Conservation (phyloP, 1,284 basidiomycete genomes). For the Ganoderma meredithae region DNA sequence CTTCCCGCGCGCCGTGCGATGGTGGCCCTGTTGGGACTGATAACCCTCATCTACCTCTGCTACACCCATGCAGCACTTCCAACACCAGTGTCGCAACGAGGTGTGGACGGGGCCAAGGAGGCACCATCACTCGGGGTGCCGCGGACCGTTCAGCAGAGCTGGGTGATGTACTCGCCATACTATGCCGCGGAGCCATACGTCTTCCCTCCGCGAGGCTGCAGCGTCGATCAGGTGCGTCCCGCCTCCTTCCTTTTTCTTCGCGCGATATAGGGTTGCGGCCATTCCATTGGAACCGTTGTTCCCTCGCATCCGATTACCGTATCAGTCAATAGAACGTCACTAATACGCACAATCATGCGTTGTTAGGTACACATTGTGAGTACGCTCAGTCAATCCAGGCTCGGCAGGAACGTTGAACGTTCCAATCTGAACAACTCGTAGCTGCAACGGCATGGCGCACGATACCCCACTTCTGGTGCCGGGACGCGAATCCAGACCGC, state of each 20-base stretch:
- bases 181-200: conserved; percentile 56
- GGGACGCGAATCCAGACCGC: conserved; percentile 55
- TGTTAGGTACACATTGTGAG: conserved; percentile 13
- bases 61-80: conserved; percentile 21
- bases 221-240: conserved; percentile 59
- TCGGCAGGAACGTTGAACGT: neutral
- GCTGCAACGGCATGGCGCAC: conserved; percentile 88
- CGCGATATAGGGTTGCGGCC: neutral
- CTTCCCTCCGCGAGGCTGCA: conserved; percentile 55
- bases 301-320: neutral
- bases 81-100: neutral
- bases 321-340: neutral
- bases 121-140: conserved; percentile 17
- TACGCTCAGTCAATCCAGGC: neutral
- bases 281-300: neutral
- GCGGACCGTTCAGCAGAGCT: conserved; percentile 42
- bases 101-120: neutral
- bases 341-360: neutral
- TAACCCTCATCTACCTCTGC: conserved; percentile 25
- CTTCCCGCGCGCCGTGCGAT: conserved; percentile 2
- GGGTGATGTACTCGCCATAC: conserved; percentile 70
- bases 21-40: conserved; percentile 14
- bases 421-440: conserved; percentile 38
- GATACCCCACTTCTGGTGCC: conserved; percentile 74
- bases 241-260: conserved; percentile 1